These are phyloP conservation scores for Fraxinus quadrangulata DNA, from an alignment of 257 asterid genomes.

Conservation along the genomic window DNA sequence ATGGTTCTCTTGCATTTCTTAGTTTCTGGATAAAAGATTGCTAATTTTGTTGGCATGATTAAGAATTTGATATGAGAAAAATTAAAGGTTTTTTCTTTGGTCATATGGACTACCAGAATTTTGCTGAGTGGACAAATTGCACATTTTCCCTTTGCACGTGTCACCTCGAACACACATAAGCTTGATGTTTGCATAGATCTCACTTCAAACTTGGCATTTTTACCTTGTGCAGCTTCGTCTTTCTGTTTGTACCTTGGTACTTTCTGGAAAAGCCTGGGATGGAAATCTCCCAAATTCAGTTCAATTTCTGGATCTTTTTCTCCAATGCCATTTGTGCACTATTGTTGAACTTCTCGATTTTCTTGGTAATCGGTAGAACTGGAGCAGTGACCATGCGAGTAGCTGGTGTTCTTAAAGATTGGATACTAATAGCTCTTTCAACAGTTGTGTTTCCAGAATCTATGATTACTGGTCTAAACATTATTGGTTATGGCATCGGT, in stretches of 20 bases:
- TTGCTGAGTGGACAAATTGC: not conserved
- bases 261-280: slow-evolving; percentile 72
- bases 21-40: not conserved
- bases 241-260: slow-evolving; percentile 73
- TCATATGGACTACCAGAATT: not conserved
- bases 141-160: not conserved
- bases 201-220: slow-evolving; percentile 15
- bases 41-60: not conserved
- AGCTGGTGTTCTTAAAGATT: slow-evolving; percentile 76
- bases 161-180: not conserved
- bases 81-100: not conserved
- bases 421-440: slow-evolving; percentile 72
- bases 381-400: slow-evolving; percentile 81
- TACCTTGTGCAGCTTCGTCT: slow-evolving; percentile 53
- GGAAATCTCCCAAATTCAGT: slow-evolving; percentile 65
- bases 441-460: slow-evolving; percentile 74
- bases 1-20: slow-evolving; percentile 19
- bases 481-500: slow-evolving; percentile 72
- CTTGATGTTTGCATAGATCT: not conserved
- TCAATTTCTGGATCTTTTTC: slow-evolving; percentile 72
- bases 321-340: slow-evolving; percentile 71
- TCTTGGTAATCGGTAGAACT: slow-evolving; percentile 76
- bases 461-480: slow-evolving; percentile 61
- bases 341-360: slow-evolving; percentile 69
- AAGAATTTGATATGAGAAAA: not conserved